Evolutionary conservation across 2,329 filamentous ascomycete species (phyloP), one percentile per base, ranked within the genome.

Genomic region (Colletotrichum gloeosporioides): DNA sequence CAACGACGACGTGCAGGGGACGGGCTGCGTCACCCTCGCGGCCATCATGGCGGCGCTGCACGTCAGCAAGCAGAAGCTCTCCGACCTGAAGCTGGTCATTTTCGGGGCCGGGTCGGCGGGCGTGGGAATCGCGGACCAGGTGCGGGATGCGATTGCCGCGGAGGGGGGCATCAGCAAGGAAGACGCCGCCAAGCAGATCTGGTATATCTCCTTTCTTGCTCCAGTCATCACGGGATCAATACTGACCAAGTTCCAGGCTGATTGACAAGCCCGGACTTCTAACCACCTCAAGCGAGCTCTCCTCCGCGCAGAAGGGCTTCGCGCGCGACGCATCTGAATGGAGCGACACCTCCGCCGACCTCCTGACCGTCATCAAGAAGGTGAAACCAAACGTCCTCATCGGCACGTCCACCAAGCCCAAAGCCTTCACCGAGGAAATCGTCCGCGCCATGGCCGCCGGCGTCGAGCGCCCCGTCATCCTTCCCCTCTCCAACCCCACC

Each of bases 1-100:
- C 88, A 98, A 98, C 80, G 96, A 98, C 75, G 95, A 98, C 82
- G 93, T 98, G 0, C 95, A 98, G 83, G 96, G 95, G 2, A 98
- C 96, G 0, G 96, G 95, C 0, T 96, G 95, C 75, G 95, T 98
- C 1, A 96, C 96, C 0, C 89, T 98, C 0, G 95, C 95, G 0
- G 95, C 94, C 2, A 93, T 98, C 77, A 92, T 95, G 87, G 92
- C 95, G 0, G 95, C 91, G 0, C 87, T 96, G 9, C 91, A 95
- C 76, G 92, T 96, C 9, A 92, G 89, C 76, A 89, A 92, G 4
- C 86, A 93, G 69, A 91, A 93, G 69, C 87, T 98, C 55, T 85
- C 87, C 10, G 95, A 98, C 75, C 84, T 95, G 16, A 90, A 93
- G 34, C 88, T 97, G 73, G 89, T 98, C 1, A 86, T 96, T 39